phyloP scores from a whole-genome alignment of 192 early-diverging fungal genomes.

The Coemansia sp. region DNA sequence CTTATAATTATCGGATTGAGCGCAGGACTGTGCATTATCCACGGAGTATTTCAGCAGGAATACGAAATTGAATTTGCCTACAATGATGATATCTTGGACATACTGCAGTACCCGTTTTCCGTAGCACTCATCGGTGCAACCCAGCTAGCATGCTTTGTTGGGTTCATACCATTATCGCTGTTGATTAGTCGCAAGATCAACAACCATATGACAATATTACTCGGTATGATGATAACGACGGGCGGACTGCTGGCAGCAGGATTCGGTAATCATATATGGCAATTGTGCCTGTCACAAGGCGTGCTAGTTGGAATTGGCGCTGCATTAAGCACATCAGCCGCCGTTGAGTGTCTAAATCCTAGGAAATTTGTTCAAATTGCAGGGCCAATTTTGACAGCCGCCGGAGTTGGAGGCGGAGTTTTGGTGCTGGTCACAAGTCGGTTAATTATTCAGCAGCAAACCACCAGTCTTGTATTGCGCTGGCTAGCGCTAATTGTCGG shows the following conservation, averaged over 20 bases:
- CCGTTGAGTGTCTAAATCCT: not conserved
- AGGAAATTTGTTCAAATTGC: not conserved
- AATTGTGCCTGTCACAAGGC: conserved; percentile 4
- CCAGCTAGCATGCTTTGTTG: not conserved
- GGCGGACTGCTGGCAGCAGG: conserved; percentile 3
- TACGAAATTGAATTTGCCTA: not conserved
- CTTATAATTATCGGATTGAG: not conserved
- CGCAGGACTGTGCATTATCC: not conserved
- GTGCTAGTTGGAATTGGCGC: not conserved
- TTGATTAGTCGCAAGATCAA: not conserved
- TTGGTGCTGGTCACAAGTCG: not conserved
- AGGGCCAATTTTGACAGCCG: not conserved
- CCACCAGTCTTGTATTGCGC: not conserved
- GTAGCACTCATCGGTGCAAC: not conserved
- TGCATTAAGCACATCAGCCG: not conserved
- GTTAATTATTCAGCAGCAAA: not conserved
- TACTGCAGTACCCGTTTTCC: not conserved
- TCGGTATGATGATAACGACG: not conserved
- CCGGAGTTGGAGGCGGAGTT: conserved; percentile 3
- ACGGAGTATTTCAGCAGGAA: not conserved
- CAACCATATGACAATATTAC: not conserved
- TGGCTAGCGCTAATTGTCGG: conserved; percentile 3
- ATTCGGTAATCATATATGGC: not conserved
- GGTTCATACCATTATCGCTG: not conserved
- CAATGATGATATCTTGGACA: not conserved